Conservation (phyloP, 306 rosid genomes). For the Arachis stenosperma region DNA sequence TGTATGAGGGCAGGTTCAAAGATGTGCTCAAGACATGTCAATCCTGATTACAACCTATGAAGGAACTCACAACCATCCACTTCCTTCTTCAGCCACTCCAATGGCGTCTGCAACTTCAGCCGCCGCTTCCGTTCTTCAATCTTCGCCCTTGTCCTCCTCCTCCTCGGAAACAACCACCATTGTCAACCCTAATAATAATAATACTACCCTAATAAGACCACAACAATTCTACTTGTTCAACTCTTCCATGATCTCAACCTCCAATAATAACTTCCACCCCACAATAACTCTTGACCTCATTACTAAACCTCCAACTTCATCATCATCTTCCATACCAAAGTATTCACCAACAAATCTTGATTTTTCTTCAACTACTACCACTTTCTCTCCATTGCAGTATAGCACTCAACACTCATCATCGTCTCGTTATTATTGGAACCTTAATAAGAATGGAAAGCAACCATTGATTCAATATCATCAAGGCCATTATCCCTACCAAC, state of each 20-base stretch:
- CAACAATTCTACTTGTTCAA: conserved; percentile 44
- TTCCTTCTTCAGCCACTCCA: conserved; percentile 67
- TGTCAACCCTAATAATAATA: conserved; percentile 25
- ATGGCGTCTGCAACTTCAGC: conserved; percentile 76
- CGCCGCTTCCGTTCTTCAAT: conserved; percentile 68
- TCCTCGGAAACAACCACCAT: conserved; percentile 25
- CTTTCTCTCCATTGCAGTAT: conserved; percentile 40
- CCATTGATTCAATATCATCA: conserved; percentile 31
- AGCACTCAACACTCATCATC: conserved; percentile 24
- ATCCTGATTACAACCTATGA: conserved; percentile 76
- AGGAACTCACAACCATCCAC: conserved; percentile 75
- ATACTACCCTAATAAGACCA: conserved; percentile 36
- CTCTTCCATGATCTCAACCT: conserved; percentile 51
- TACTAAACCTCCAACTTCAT: conserved; percentile 34
- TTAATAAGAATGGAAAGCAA: conserved; percentile 37
- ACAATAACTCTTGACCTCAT: conserved; percentile 64
- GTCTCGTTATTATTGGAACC: conserved; percentile 6
- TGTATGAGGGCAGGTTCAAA: conserved; percentile 59
- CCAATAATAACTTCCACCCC: conserved; percentile 52
- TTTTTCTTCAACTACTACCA: conserved; percentile 39
- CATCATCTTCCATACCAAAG: conserved; percentile 32
- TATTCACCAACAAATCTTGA: conserved; percentile 39
- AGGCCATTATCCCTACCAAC: conserved; percentile 37
- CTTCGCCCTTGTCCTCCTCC: conserved; percentile 45
- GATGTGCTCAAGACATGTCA: conserved; percentile 69